Conservation (phyloP, 768 basidiomycete species). For the Artomyces pyxidatus region DNA sequence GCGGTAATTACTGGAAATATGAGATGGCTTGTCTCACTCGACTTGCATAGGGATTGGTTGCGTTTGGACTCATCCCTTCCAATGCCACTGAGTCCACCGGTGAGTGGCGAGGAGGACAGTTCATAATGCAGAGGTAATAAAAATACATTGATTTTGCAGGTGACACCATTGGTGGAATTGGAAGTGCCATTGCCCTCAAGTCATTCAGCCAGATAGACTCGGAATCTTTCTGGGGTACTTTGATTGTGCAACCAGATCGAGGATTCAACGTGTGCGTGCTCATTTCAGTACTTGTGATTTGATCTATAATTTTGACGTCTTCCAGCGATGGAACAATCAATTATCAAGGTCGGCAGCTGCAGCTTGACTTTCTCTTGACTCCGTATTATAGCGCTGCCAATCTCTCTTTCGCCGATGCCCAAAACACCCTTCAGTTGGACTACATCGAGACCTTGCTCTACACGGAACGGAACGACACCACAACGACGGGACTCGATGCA, state of each 20-base stretch:
- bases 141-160: conserved; percentile 14
- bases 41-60: conserved; percentile 41
- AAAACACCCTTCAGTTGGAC: conserved; percentile 40
- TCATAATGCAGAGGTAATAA: too few species aligned
- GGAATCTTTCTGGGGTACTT: conserved; percentile 39
- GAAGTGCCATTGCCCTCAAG: conserved; percentile 54
- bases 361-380: conserved; percentile 46
- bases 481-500: conserved; percentile 53
- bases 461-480: conserved; percentile 35
- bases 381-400: conserved; percentile 43
- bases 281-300: neutral
- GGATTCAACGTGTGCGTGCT: conserved; percentile 47
- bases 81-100: conserved; percentile 45
- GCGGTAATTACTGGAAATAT: neutral
- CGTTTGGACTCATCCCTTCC: conserved; percentile 53
- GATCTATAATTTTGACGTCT: neutral
- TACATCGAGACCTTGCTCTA: conserved; percentile 45
- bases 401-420: conserved; percentile 41
- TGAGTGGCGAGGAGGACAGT: too few species aligned
- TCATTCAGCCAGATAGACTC: conserved; percentile 30
- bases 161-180: conserved; percentile 55
- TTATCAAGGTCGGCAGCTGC: conserved; percentile 57
- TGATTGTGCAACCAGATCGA: conserved; percentile 52
- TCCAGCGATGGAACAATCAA: conserved; percentile 44
- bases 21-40: neutral